These are phyloP conservation scores for Globisporangium uncinulatum DNA, from an alignment of 352 stramenopile genomes.

Conservation along the genomic window DNA sequence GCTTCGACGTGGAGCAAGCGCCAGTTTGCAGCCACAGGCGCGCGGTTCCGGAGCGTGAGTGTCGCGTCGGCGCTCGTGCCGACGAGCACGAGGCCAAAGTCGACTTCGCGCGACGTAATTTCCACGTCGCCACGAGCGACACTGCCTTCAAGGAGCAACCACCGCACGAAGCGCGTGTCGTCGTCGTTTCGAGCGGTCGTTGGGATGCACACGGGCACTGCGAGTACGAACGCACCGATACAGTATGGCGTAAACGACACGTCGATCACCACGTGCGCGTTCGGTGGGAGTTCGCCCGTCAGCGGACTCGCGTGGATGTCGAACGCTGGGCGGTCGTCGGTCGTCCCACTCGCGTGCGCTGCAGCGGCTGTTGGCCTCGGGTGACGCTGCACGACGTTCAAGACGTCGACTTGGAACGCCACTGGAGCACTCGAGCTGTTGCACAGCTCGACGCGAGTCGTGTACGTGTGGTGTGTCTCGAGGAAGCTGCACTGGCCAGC, in stretches of 20 bases:
- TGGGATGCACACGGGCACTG: slow-evolving; percentile 34
- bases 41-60: slow-evolving; percentile 27
- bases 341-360: background rate
- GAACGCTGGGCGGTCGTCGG: slow-evolving; percentile 16
- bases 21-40: slow-evolving; percentile 28
- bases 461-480: slow-evolving; percentile 9
- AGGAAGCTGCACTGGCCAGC: background rate
- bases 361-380: background rate
- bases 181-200: background rate
- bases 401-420: slow-evolving; percentile 13
- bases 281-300: slow-evolving; percentile 18
- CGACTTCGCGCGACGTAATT: slow-evolving; percentile 44
- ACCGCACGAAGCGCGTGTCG: slow-evolving; percentile 28
- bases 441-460: slow-evolving; percentile 5
- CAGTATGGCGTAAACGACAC: slow-evolving; percentile 41
- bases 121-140: slow-evolving; percentile 36
- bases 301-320: slow-evolving; percentile 18
- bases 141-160: slow-evolving; percentile 43
- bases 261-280: slow-evolving; percentile 10
- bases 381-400: slow-evolving; percentile 5
- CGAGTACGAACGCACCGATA: slow-evolving; percentile 36
- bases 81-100: slow-evolving; percentile 72
- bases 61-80: slow-evolving; percentile 35
- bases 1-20: slow-evolving; percentile 40
- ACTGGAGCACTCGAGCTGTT: slow-evolving; percentile 33